Base-by-base conservation (phyloP, 179 eudicot genomes). In the Gypsophila paniculata region DNA sequence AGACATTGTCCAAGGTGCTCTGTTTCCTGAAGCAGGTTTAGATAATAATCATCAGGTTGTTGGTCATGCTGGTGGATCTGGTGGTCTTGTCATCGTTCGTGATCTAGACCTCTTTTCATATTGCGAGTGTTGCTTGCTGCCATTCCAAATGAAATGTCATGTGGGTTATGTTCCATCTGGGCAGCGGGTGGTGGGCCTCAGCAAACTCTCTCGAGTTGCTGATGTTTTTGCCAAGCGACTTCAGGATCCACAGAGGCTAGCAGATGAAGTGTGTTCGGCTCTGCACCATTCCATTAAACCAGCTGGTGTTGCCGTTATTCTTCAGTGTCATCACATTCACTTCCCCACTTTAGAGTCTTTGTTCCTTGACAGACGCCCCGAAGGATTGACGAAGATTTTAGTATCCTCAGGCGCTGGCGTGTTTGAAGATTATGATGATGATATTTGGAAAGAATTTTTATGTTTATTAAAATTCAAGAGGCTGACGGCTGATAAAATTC, bases 31-130 rank as follows among this genome's bases (percentile, higher is more conserved):
- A 80, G 85, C 87, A 17, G 95, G 97, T 34, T 64, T 86, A 44
- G 91, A 86, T 68, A 84, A 75, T 71, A 83, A 77, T 25, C 44
- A 77, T 25, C 44, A n/a, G 21, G 78, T 68, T 29, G 64, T 60
- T n/a, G 96, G 96, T 14, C 86, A 83, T 46, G 97, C 95, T 64
- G 97, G 97, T 67, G 97, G 97, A 75, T 79, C 72, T 0, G 95
- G 95, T 34, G 97, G 97, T 63, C 89, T 86, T 59, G 97, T 91
- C 19, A 72, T 91, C n/a, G 92, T 91, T 29, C 84, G 95, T 63
- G 97, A 89, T 84, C 86, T 91, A 19, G 89, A 87, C 79, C 88
- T 87, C 71, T 91, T 86, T 81, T 89, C 97, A 0, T 85, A 87
- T 42, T 91, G 97, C 42, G 95, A 89, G 82, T 87, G 86, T 54